Evolutionary conservation across 1,284 basidiomycete genomes (phyloP).

Genomic region (Leccinum griseonigrum): DNA sequence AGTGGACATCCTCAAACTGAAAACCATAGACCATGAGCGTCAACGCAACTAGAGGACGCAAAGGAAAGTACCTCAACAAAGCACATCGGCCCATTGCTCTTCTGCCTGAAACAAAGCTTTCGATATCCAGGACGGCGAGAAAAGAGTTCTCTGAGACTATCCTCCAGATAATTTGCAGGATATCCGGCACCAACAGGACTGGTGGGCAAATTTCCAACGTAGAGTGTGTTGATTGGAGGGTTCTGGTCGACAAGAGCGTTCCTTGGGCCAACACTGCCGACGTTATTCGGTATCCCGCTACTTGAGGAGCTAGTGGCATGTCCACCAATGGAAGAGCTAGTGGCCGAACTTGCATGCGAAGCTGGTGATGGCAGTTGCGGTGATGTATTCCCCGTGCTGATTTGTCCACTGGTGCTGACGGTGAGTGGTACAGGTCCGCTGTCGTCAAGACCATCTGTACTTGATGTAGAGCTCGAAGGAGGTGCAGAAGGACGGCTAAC

Average conservation of each 20-base stretch:
- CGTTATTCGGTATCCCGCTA: constrained; percentile 19
- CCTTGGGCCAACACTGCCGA: constrained; percentile 35
- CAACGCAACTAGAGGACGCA: not conserved
- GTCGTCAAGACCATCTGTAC: constrained; percentile 26
- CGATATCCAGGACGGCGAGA: constrained; percentile 79
- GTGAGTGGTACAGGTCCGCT: constrained; percentile 37
- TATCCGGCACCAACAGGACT: constrained; percentile 52
- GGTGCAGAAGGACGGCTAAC: constrained; percentile 22
- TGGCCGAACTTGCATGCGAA: constrained; percentile 36
- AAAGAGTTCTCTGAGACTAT: constrained; percentile 82
- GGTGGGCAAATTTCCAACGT: constrained; percentile 92
- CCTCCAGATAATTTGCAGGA: constrained; percentile 80
- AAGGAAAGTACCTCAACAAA: constrained; percentile 79
- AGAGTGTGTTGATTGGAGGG: constrained; percentile 92
- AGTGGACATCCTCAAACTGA: constrained; percentile 88
- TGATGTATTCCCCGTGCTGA: constrained; percentile 33
- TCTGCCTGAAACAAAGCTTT: constrained; percentile 92
- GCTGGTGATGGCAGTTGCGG: constrained; percentile 56
- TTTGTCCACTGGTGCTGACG: constrained; percentile 47
- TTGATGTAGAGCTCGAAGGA: constrained; percentile 32
- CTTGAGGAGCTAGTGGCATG: constrained; percentile 36
- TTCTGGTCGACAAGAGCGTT: constrained; percentile 82
- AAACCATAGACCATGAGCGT: constrained; percentile 16
- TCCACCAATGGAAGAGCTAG: constrained; percentile 30
- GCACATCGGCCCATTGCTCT: constrained; percentile 96